phyloP scores from a whole-genome alignment of 2,329 filamentous ascomycete species.

The Fusarium globosum region DNA sequence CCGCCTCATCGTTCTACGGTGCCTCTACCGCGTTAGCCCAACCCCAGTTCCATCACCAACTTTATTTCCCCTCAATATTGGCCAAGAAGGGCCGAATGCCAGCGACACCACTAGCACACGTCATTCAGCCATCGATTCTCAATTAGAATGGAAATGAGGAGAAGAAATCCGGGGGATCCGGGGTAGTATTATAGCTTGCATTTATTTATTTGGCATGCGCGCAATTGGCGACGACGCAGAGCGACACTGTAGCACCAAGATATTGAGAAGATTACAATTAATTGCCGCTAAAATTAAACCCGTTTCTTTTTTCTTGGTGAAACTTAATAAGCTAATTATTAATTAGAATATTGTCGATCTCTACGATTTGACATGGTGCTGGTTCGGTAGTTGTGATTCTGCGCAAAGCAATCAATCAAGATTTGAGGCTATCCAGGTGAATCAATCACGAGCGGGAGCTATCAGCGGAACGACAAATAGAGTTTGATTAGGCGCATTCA shows the following conservation, averaged over 20 bases:
- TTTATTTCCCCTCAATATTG: slow-evolving; percentile 19
- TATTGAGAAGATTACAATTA: no score
- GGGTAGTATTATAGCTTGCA: neutral
- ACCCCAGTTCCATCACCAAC: slow-evolving; percentile 2
- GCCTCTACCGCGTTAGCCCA: neutral
- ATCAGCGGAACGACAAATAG: neutral
- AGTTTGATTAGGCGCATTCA: neutral
- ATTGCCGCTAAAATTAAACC: neutral
- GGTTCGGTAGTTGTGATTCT: neutral
- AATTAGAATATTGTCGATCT: neutral
- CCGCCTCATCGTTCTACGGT: neutral
- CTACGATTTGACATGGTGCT: no score
- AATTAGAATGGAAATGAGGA: neutral
- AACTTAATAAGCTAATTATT: neutral
- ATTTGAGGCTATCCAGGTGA: no score
- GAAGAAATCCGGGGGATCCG: slow-evolving; percentile 4
- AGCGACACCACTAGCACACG: neutral
- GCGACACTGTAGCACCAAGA: no score
- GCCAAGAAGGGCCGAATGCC: slow-evolving; percentile 28
- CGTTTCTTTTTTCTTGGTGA: neutral
- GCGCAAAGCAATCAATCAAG: neutral
- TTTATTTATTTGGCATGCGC: neutral
- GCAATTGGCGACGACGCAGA: neutral
- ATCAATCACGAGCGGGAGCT: neutral
- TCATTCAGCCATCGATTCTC: neutral